Conservation (phyloP, 1,284 basidiomycete genomes). For the Ustilago esculenta region DNA sequence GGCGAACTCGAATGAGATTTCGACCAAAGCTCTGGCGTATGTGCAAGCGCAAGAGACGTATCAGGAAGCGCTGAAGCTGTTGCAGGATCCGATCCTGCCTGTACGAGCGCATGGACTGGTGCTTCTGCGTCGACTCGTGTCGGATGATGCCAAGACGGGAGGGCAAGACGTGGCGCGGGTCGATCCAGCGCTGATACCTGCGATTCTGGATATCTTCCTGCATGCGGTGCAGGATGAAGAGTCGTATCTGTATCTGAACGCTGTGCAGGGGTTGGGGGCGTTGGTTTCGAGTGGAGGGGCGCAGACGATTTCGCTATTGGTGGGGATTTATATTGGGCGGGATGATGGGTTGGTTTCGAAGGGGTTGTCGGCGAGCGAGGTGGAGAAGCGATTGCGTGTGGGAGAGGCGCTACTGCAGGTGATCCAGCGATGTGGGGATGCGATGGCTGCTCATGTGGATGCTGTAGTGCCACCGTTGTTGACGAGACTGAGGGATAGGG, state of each 20-base stretch:
- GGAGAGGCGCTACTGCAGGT: conserved; percentile 88
- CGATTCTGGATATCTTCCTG: conserved; percentile 86
- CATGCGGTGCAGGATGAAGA: conserved; percentile 89
- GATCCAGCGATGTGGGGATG: conserved; percentile 78
- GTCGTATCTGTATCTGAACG: conserved; percentile 92
- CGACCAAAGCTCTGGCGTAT: conserved; percentile 62
- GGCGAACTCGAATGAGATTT: conserved; percentile 28
- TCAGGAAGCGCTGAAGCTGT: conserved; percentile 83
- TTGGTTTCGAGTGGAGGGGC: conserved; percentile 45
- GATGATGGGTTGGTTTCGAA: conserved; percentile 33
- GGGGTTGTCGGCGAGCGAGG: conserved; percentile 70
- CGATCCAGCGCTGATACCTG: conserved; percentile 73
- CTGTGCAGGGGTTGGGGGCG: conserved; percentile 84
- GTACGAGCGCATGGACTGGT: conserved; percentile 85
- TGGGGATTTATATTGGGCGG: conserved; percentile 53
- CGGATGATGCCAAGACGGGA: conserved; percentile 28
- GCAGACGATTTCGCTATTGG: conserved; percentile 38
- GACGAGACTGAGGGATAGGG: conserved; percentile 45
- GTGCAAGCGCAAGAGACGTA: conserved; percentile 70
- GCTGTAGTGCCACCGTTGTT: conserved; percentile 53
- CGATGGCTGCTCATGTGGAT: conserved; percentile 72
- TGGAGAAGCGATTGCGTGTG: conserved; percentile 81
- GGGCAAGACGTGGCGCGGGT: conserved; percentile 25
- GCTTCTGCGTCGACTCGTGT: conserved; percentile 58
- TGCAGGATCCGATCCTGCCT: conserved; percentile 92